Conservation (phyloP, 495 filamentous ascomycete species). For the Aspergillus olivimuriae region DNA sequence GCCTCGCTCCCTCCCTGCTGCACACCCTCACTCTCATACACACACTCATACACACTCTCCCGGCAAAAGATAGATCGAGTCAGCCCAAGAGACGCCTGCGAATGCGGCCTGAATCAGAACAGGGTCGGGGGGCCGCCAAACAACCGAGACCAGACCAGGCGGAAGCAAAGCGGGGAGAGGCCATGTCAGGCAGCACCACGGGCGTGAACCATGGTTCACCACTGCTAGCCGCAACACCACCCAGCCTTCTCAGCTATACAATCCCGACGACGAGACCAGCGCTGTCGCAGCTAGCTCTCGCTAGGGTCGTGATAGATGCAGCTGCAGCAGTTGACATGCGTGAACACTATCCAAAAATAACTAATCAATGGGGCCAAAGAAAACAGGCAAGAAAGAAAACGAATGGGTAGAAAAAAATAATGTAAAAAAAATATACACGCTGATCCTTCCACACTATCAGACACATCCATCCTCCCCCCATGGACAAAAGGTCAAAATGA, state of each 20-base stretch:
- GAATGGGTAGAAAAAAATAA: conserved; percentile 3
- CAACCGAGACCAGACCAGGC: background rate
- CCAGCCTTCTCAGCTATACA: background rate
- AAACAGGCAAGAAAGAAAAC: conserved; percentile 1
- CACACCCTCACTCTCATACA: no score
- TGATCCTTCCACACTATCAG: conserved; percentile 3
- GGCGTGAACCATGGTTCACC: conserved; percentile 1
- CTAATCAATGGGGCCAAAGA: background rate
- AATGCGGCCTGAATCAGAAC: background rate
- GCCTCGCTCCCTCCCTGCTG: no score
- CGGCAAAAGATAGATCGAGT: no score
- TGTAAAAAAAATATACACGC: conserved; percentile 7
- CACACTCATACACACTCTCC: no score
- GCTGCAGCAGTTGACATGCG: conserved; percentile 6
- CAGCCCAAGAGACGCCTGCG: no score
- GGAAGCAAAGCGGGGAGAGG: background rate
- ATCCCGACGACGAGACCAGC: background rate
- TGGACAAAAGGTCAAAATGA: conserved; percentile 1
- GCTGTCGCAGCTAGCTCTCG: conserved; percentile 4
- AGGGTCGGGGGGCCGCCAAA: background rate
- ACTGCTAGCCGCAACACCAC: no score
- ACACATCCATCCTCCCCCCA: conserved; percentile 7
- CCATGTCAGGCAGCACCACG: background rate
- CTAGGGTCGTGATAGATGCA: conserved; percentile 15
- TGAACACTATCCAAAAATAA: conserved; percentile 9